phyloP scores from a whole-genome alignment of 306 rosid species.

The Canavalia ensiformis region DNA sequence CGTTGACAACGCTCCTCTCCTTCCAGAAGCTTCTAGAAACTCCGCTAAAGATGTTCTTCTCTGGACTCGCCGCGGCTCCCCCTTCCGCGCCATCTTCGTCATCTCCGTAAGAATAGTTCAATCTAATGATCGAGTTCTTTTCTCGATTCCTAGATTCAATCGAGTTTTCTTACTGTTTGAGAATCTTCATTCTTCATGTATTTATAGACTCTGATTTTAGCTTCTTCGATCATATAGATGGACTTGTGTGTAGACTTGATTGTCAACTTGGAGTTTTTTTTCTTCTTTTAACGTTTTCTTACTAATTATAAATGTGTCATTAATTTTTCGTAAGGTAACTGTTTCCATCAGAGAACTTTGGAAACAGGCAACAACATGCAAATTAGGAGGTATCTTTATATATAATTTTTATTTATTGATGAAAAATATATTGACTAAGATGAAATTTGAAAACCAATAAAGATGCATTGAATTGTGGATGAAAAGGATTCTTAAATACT shows the following conservation, averaged over 20 bases:
- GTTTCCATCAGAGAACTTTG: background rate
- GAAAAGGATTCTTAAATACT: background rate
- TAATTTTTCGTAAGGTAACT: background rate
- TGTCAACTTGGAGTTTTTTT: background rate
- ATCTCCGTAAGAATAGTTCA: constrained; percentile 70
- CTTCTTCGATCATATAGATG: constrained; percentile 10
- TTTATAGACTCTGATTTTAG: constrained; percentile 9
- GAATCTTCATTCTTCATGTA: background rate
- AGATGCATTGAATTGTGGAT: constrained; percentile 10
- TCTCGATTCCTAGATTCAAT: background rate
- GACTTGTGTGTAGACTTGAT: background rate
- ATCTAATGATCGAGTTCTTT: background rate
- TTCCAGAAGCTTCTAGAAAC: constrained; percentile 80
- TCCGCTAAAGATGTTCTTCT: constrained; percentile 55
- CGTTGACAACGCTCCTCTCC: constrained; percentile 61
- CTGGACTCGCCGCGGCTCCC: constrained; percentile 88
- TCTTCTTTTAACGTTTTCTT: too few relatives aligned
- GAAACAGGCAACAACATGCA: background rate
- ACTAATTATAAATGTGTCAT: background rate
- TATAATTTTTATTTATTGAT: background rate
- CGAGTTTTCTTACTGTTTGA: background rate
- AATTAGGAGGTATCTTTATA: background rate
- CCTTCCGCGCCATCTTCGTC: constrained; percentile 81
- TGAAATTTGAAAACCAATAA: constrained; percentile 26
- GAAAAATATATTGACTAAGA: background rate